These are phyloP conservation scores for Boletus reticuloceps DNA, from an alignment of 768 basidiomycete species.

Conservation along the genomic window DNA sequence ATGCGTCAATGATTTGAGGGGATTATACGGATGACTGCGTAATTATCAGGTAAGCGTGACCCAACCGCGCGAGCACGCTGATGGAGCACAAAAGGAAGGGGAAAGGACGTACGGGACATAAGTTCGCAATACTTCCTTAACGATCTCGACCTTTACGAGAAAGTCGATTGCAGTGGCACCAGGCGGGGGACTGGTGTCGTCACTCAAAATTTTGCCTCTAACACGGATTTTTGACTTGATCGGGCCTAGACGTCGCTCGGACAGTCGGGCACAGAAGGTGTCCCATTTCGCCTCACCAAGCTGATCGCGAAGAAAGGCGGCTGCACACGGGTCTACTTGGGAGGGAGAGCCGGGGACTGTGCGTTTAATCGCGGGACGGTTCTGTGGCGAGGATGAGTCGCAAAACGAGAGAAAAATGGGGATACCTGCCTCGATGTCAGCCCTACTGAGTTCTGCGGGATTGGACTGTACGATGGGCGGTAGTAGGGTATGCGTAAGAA, in stretches of 20 bases:
- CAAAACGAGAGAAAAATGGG: background rate
- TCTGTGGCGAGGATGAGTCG: conserved; percentile 21
- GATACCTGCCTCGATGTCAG: conserved; percentile 24
- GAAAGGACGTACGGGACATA: conserved; percentile 45
- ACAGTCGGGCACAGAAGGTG: conserved; percentile 46
- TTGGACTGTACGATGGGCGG: conserved; percentile 35
- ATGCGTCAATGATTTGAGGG: conserved; percentile 47
- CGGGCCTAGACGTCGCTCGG: conserved; percentile 43
- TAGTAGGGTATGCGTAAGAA: conserved; percentile 29
- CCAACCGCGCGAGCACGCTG: conserved; percentile 5
- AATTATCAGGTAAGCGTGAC: conserved; percentile 23
- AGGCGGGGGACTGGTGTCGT: conserved; percentile 25
- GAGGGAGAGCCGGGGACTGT: conserved; percentile 16
- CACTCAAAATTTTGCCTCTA: conserved; percentile 29
- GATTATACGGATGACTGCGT: conserved; percentile 50
- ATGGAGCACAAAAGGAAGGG: background rate
- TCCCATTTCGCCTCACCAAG: conserved; percentile 44
- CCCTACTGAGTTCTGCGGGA: conserved; percentile 25
- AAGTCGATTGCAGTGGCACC: conserved; percentile 49
- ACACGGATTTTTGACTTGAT: conserved; percentile 37
- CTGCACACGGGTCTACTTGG: conserved; percentile 42
- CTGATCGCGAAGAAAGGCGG: conserved; percentile 43
- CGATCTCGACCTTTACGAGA: conserved; percentile 51
- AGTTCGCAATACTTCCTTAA: conserved; percentile 46
- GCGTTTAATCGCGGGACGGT: conserved; percentile 28